A percentile compares a stretch with the other conserved stretches of the same genome.
These are phyloP conservation scores for Dactylonectria macrodidyma DNA, from an alignment of 2,329 filamentous ascomycete genomes.

Conservation along the genomic window DNA sequence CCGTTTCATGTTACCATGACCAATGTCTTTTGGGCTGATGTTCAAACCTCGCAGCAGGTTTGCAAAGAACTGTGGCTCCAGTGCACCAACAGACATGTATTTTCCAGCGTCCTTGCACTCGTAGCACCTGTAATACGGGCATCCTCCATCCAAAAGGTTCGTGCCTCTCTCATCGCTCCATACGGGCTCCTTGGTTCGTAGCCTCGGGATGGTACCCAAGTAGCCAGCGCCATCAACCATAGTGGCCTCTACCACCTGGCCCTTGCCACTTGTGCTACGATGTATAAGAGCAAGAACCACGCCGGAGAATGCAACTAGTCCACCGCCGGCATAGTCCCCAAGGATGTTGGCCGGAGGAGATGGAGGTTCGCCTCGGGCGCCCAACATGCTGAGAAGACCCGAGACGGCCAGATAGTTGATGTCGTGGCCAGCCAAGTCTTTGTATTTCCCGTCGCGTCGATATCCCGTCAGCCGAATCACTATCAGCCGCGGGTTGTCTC, in stretches of 20 bases:
- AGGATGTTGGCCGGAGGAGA: constrained; percentile 86
- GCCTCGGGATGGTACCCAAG: constrained; percentile 81
- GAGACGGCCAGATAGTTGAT: constrained; percentile 95
- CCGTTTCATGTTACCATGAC: background rate
- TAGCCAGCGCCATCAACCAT: constrained; percentile 93
- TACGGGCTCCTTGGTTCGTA: constrained; percentile 72
- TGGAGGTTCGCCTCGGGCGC: constrained; percentile 77
- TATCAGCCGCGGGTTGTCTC: constrained; percentile 81
- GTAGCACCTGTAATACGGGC: constrained; percentile 90
- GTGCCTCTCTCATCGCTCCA: constrained; percentile 77
- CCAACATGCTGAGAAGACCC: constrained; percentile 83
- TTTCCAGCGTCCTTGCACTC: constrained; percentile 79
- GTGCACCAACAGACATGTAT: constrained; percentile 86
- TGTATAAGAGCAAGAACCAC: constrained; percentile 83
- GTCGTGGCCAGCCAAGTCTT: constrained; percentile 90
- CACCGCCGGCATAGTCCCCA: constrained; percentile 91
- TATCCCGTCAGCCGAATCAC: constrained; percentile 91
- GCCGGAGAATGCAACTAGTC: constrained; percentile 83
- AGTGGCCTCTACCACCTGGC: constrained; percentile 75
- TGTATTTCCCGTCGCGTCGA: constrained; percentile 86
- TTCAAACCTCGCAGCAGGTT: constrained; percentile 76
- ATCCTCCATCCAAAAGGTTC: constrained; percentile 86
- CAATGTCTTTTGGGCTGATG: background rate
- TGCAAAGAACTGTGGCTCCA: constrained; percentile 88
- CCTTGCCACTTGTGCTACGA: constrained; percentile 68